These are phyloP conservation scores for Cucurbitaria berberidis DNA, from an alignment of 2,329 filamentous ascomycete genomes.

Conservation along the genomic window DNA sequence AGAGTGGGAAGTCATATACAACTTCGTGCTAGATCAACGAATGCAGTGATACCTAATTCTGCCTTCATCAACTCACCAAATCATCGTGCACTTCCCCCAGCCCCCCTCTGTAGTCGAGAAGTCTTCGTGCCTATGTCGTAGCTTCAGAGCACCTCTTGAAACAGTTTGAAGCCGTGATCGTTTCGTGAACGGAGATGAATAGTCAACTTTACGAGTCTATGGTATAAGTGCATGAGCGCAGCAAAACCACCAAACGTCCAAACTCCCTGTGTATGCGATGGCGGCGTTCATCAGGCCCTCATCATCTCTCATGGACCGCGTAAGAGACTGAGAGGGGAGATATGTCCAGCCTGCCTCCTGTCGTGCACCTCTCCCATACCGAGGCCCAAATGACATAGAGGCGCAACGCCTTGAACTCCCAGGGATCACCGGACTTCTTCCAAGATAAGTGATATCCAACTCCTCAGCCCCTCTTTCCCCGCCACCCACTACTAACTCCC, in stretches of 20 bases:
- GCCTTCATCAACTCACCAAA: too few relatives aligned
- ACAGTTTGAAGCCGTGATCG: neutral
- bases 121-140: too few relatives aligned
- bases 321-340: neutral
- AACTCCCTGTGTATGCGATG: neutral
- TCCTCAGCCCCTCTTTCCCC: neutral
- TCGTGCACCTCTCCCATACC: neutral
- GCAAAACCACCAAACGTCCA: neutral
- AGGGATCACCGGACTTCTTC: neutral
- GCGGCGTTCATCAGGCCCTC: neutral
- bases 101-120: too few relatives aligned
- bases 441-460: neutral
- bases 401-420: neutral
- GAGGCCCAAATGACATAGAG: neutral
- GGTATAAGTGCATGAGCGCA: constrained; percentile 5
- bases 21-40: too few relatives aligned
- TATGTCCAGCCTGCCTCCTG: neutral
- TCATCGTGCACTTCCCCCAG: too few relatives aligned
- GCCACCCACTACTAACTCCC: neutral
- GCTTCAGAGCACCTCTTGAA: neutral
- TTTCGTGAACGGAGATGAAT: neutral
- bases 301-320: neutral
- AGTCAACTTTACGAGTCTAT: constrained; percentile 11
- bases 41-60: too few relatives aligned
- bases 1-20: too few relatives aligned